A percentile compares a stretch with the other conserved stretches of the same genome.
Evolutionary conservation across 2,329 filamentous ascomycete genomes (phyloP).

Genomic region (Macrophomina tecta): DNA sequence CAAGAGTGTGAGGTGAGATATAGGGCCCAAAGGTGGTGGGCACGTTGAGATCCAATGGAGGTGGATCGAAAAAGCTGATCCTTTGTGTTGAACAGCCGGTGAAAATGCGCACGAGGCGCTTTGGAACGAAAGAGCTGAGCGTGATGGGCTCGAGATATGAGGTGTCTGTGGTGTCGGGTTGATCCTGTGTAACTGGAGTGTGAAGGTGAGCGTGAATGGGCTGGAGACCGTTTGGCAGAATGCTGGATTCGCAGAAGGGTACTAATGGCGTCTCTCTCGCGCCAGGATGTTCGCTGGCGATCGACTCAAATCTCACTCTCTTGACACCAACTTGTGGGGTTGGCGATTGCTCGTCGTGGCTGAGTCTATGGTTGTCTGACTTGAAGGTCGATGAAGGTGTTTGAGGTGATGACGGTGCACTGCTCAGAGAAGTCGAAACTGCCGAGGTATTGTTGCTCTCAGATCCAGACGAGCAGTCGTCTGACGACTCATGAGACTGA

Average conservation of each 20-base stretch:
- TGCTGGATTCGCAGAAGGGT: too few relatives aligned
- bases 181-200: too few relatives aligned
- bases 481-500: not conserved
- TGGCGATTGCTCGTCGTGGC: not conserved
- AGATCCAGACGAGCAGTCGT: not conserved
- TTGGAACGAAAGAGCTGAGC: not conserved
- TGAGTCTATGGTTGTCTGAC: not conserved
- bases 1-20: conserved; percentile 38
- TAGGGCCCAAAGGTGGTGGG: conserved; percentile 9
- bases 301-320: not conserved
- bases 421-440: conserved; percentile 1
- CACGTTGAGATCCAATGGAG: not conserved
- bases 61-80: not conserved
- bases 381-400: not conserved
- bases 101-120: not conserved
- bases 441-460: not conserved
- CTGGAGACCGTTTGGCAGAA: too few relatives aligned
- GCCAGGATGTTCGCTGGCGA: not conserved
- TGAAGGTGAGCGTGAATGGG: too few relatives aligned
- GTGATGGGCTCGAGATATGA: not conserved
- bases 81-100: not conserved
- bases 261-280: too few relatives aligned
- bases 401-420: not conserved
- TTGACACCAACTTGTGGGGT: not conserved
- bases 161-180: too few relatives aligned